Conservation (phyloP, 805 yeast genomes). For the Candida taoyuanica region DNA sequence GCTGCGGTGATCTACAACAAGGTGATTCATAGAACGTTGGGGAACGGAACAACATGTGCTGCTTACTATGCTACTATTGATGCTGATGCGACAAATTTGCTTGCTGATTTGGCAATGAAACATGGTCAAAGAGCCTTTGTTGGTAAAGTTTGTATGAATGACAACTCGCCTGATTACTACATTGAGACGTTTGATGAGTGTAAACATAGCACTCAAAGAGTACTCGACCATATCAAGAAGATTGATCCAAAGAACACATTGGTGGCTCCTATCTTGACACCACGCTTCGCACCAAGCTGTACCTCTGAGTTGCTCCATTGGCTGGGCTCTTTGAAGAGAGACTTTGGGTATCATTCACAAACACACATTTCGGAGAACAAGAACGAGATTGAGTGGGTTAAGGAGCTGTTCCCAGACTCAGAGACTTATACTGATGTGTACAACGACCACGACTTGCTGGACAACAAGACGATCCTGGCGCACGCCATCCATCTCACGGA, state of each 20-base stretch:
- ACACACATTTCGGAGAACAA: constrained; percentile 87
- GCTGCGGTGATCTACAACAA: constrained; percentile 63
- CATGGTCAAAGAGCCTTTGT: constrained; percentile 84
- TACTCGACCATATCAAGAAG: constrained; percentile 50
- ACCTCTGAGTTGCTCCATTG: constrained; percentile 53
- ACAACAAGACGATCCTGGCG: constrained; percentile 71
- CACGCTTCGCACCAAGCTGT: constrained; percentile 92
- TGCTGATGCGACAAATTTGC: constrained; percentile 62
- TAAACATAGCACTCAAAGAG: constrained; percentile 46
- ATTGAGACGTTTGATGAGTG: constrained; percentile 54
- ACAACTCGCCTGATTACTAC: constrained; percentile 71
- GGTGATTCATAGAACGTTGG: constrained; percentile 65
- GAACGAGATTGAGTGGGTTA: constrained; percentile 71
- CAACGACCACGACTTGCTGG: constrained; percentile 54
- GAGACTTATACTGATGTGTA: constrained; percentile 74
- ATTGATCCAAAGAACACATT: constrained; percentile 49
- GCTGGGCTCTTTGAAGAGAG: constrained; percentile 55
- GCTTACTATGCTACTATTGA: constrained; percentile 90
- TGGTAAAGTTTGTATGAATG: constrained; percentile 94
- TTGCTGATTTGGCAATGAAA: constrained; percentile 65
- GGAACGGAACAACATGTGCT: constrained; percentile 87
- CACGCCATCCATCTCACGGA: constrained; percentile 78
- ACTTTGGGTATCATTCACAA: constrained; percentile 62
- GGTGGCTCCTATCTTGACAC: constrained; percentile 78
- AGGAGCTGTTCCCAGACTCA: constrained; percentile 65